Percentiles rank a stretch among this genome's conserved stretches.
Conservation (phyloP, 768 basidiomycete species). For the Boletales sp. region DNA sequence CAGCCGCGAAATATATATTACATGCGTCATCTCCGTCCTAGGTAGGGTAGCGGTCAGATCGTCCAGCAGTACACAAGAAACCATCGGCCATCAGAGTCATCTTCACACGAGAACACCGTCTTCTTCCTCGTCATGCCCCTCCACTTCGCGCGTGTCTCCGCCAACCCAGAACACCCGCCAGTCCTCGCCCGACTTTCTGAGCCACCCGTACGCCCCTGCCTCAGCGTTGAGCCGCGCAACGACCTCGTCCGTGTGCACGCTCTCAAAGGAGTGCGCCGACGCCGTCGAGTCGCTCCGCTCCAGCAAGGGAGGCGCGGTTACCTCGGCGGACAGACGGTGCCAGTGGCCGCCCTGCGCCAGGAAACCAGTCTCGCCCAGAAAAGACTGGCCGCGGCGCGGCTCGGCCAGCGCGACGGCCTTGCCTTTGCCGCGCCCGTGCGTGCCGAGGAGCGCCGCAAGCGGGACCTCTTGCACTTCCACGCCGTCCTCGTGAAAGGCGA, state of each 20-base stretch:
- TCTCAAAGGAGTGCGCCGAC: constrained; percentile 46
- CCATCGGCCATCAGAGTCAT: no score
- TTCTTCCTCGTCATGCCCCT: constrained; percentile 25
- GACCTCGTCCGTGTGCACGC: constrained; percentile 52
- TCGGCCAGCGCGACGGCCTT: constrained; percentile 46
- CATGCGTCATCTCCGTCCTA: background rate
- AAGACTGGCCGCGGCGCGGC: constrained; percentile 51
- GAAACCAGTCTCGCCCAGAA: constrained; percentile 58
- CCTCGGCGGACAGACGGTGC: constrained; percentile 29
- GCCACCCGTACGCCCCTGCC: constrained; percentile 77
- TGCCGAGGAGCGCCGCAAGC: constrained; percentile 41
- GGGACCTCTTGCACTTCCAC: constrained; percentile 71
- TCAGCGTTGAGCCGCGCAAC: constrained; percentile 44
- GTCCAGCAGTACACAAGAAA: no score
- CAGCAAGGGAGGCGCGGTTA: constrained; percentile 24
- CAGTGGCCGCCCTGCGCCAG: constrained; percentile 47
- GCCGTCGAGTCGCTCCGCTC: constrained; percentile 43
- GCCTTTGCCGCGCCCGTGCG: constrained; percentile 34
- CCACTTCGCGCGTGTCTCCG: constrained; percentile 39
- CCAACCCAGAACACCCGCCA: constrained; percentile 85
- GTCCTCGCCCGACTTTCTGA: constrained; percentile 66
- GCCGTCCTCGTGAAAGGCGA: constrained; percentile 67
- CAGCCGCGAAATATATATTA: constrained; percentile 18
- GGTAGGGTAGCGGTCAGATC: background rate
- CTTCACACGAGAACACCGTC: constrained; percentile 28